Base-by-base conservation (phyloP, 108 stramenopile species). In the Nannochloropsis gaditana region DNA sequence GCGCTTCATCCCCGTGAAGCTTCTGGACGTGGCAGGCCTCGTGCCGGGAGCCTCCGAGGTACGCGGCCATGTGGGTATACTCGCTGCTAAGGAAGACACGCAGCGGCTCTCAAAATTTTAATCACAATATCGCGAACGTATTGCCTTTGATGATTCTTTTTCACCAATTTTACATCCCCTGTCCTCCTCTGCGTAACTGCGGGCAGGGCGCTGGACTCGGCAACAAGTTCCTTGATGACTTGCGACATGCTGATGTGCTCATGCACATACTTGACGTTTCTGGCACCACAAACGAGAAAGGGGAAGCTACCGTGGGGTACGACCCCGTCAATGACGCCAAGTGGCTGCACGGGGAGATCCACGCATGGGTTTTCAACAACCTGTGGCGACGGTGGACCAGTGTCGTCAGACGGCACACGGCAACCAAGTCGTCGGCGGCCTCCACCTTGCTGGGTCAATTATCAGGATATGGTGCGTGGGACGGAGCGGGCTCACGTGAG, bases 281-380 rank as follows among this genome's bases (percentile, higher is more conserved):
- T 3, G 80, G 80, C 3, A 81, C 80, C 21, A 81, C 80, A 3
- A 81, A 81, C 80, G 80, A 81, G 41, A 81, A 81, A 42, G 80
- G 80, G 11, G 80, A 81, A 31, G 5, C 21, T 4, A 81, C 80
- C 41, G 19, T 21, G 21, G 41, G 80, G 5, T 81, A 81, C 80
- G 41, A 81, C 80, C 80, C 80, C 5, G 9, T 81, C 21, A 42
- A 81, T 42, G 80, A 81, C 80, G 80, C 80, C 21, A 4, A 21
- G 5, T 81, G 80, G 80, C 21, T 81, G 80, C 41, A 81, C 21
- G 21, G 41, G 80, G 80, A 81, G 19, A 31, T 81, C 80, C 80
- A 81, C 80, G 80, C 80, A 5, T 81, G 80, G 80, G 80, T 81
- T 11, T 81, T 81, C 80, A 81, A 81, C 80, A 81, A 81, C 31